Evolutionary conservation across 75 land plant species (phyloP).

Genomic region (Selaginella moellendorffii): DNA sequence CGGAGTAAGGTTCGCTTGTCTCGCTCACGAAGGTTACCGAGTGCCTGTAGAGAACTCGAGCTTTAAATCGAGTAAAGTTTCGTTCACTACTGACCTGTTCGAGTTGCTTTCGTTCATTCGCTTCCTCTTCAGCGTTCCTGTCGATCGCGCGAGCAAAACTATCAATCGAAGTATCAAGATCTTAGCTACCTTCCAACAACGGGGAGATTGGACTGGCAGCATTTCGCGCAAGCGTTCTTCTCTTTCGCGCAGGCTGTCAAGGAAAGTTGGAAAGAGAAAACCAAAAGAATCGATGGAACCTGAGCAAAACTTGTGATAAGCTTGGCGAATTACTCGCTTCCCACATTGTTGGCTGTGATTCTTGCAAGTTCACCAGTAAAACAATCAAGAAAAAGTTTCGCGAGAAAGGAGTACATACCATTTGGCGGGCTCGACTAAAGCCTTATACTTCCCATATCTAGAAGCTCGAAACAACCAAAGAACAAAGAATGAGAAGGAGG

Average conservation of each 20-base stretch:
- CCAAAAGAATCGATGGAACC: background rate
- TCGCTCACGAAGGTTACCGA: background rate
- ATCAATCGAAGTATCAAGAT: background rate
- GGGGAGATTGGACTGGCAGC: background rate
- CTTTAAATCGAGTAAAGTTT: background rate
- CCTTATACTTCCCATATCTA: conserved; percentile 8
- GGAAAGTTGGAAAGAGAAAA: background rate
- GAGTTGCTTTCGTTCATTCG: background rate
- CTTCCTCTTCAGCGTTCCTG: conserved; percentile 3
- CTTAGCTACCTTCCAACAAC: background rate
- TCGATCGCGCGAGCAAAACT: too few species aligned
- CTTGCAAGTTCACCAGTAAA: background rate
- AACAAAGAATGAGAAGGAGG: background rate
- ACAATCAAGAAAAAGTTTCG: background rate
- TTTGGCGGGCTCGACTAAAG: background rate
- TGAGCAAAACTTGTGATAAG: conserved; percentile 1
- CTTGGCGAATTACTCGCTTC: background rate
- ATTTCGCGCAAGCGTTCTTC: conserved; percentile 1
- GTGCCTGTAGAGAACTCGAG: background rate
- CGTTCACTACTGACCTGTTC: background rate
- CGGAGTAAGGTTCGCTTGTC: conserved; percentile 2
- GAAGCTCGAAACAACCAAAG: background rate
- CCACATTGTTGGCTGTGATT: conserved; percentile 1
- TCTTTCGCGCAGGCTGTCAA: background rate
- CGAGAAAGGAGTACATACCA: background rate